Evolutionary conservation across 371 early-diverging fungal species (phyloP), one percentile per base, ranked within the genome.

Genomic region (Thermomucor indicae-seudaticae): DNA sequence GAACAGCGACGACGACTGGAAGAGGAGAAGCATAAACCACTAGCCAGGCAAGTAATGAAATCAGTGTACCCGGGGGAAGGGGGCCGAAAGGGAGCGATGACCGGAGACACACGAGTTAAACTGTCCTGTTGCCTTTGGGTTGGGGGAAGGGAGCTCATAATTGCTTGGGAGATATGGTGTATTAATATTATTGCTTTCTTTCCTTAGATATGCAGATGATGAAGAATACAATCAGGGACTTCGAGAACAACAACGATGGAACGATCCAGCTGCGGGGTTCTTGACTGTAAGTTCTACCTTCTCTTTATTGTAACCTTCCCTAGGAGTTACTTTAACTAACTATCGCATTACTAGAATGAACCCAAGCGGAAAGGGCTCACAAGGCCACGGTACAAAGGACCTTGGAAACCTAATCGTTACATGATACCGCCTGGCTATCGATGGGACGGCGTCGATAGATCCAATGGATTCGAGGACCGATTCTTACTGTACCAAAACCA

Each of bases 361-460:
- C 44, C 58, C 62, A 62, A 55, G 38, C 62, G 60, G 37, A 14
- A 72, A 60, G 48, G 68, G 19, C 12, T 70, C 43, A 25, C 66
- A 24, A 44, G 67, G 51, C 64, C 86, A 55, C 53, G 58, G 20
- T 86, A 84, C 48, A 72, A 80, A 47, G 87, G 87, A 8, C 65
- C 78, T 4, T 80, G 81, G 55, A 82, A 90, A 30, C 88, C 89
- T 7, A 94, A 94, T 65, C 70, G 95, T 19, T 92, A 82, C 62
- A 80, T 81, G 55, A 92, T 92, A 39, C 67, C 71, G 28, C 92
- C 95, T 16, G 95, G 95, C 0, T 88, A 89, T 59, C 79, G 92
- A 4, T 94, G 95, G 95, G 95, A 94, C 78, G 95, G 95, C 4
- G 87, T 91, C 25, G 92, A 94, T 64, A 79, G 95, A 12, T 88